Evolutionary conservation across 164 flowering plant genomes (phyloP), one percentile per base, ranked within the genome.

Genomic region (Kingdonia uniflora): DNA sequence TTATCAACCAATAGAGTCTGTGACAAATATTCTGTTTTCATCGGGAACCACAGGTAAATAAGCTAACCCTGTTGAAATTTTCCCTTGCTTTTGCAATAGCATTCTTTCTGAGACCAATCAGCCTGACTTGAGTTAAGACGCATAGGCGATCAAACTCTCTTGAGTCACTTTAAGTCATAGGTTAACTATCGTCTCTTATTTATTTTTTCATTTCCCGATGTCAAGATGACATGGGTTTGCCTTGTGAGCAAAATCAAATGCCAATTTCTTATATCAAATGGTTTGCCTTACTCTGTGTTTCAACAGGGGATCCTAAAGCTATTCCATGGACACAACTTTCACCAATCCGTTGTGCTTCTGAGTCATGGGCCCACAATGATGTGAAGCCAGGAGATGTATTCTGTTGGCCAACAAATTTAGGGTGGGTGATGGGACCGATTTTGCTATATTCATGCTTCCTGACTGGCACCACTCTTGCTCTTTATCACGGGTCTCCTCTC

Each of bases 401-500:
- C 51, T 88, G 97, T 64, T 89, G 95, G 91, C 97, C 97, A 5
- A 86, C 99, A 55, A 92, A 73, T 74, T 68, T 92, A 51, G 99
- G 99, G 35, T 92, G 99, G 99, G 82, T 86, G 54, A 69, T 82
- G 85, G 99, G 97, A 41, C 95, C 95, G 17, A 61, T 60, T 46
- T 1, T 79, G 29, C 39, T 84, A 14, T 94, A 73, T 61, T 67
- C 86, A 38, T 71, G 83, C 74, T 89, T 94, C 61, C 67, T 94
- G 6, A 16, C 21, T 68, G 99, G 97, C 48, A 81, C 81, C 60
- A 76, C 88, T 58, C 70, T 88, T 22, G 94, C 95, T 43, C 88
- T 92, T 2, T 92, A 75, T 71, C 88, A 92, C 64, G 99, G 99
- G 63, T 88, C 99, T 62, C 99, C 99, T 61, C 81, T 92, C 24